Evolutionary conservation across 129 eudicot species (phyloP).

Genomic region (Helianthus tuberosus): DNA sequence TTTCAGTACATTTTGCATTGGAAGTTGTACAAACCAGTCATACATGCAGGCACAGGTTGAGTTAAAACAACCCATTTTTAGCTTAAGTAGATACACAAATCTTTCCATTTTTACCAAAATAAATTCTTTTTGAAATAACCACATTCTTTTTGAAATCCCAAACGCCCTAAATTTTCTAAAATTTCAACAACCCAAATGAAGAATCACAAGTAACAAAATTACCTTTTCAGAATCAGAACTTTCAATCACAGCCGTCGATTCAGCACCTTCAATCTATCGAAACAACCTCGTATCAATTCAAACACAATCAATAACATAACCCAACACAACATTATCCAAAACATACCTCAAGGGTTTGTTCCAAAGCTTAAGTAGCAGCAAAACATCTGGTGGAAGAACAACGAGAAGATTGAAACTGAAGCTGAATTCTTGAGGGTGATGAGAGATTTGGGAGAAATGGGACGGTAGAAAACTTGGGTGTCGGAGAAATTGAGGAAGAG

Average conservation of each 20-base stretch:
- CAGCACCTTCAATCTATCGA: conserved; percentile 23
- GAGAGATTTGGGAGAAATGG: conserved; percentile 26
- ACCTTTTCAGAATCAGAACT: conserved; percentile 38
- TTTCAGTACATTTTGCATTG: too few species aligned
- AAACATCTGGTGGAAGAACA: conserved; percentile 32
- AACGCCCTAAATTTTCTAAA: conserved; percentile 22
- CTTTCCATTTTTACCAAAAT: too few species aligned
- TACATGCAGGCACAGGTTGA: too few species aligned
- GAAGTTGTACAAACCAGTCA: too few species aligned
- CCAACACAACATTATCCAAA: background rate
- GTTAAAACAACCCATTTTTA: too few species aligned
- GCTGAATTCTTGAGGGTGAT: conserved; percentile 26
- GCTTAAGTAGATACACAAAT: too few species aligned
- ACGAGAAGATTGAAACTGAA: conserved; percentile 32
- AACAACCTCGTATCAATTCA: conserved; percentile 1
- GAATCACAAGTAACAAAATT: background rate
- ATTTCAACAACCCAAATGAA: background rate
- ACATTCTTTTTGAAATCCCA: conserved; percentile 15
- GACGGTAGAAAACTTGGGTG: conserved; percentile 42
- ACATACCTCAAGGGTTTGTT: conserved; percentile 36
- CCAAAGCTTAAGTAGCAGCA: conserved; percentile 69
- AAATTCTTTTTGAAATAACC: background rate
- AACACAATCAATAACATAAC: conserved; percentile 4
- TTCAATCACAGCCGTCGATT: conserved; percentile 26
- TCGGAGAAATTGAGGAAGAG: conserved; percentile 50